Percentiles rank a stretch among this genome's conserved stretches.
phyloP scores from a whole-genome alignment of 75 land plant species.

The Cryptomeria japonica region DNA sequence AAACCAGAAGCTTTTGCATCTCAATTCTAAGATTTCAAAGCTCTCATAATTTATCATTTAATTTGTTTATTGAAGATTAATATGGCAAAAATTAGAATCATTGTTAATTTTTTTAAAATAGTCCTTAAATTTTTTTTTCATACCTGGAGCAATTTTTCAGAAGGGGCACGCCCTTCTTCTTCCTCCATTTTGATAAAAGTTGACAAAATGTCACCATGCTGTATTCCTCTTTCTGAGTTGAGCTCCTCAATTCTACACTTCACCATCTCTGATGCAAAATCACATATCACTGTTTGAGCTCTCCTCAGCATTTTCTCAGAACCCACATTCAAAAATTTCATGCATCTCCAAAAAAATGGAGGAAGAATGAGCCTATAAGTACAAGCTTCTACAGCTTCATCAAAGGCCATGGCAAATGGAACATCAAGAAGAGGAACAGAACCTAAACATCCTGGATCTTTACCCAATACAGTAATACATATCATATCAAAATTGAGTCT shows the following conservation, averaged over 20 bases:
- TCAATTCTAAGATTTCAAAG: too few relatives aligned
- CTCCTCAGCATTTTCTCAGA: constrained; percentile 58
- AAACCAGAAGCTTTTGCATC: too few relatives aligned
- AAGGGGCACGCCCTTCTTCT: constrained; percentile 51
- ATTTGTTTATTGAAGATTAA: too few relatives aligned
- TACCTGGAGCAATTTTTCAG: constrained; percentile 63
- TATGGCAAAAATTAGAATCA: too few relatives aligned
- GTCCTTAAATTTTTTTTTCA: not conserved
- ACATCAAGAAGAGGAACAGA: constrained; percentile 49
- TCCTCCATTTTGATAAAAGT: constrained; percentile 49
- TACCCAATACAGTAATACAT: constrained; percentile 76
- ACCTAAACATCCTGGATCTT: constrained; percentile 63
- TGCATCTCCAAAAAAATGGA: constrained; percentile 57
- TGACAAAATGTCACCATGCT: constrained; percentile 48
- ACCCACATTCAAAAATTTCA: constrained; percentile 47
- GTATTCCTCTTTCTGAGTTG: constrained; percentile 36
- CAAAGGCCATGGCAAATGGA: constrained; percentile 73
- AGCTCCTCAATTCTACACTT: constrained; percentile 42
- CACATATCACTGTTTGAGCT: constrained; percentile 40
- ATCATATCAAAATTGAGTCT: constrained; percentile 76
- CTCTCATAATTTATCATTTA: too few relatives aligned
- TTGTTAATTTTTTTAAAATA: too few relatives aligned
- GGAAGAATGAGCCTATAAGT: constrained; percentile 55
- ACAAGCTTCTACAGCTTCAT: constrained; percentile 69
- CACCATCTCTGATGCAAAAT: constrained; percentile 45